phyloP scores from a whole-genome alignment of 23 red algal species.

The Agarophyton chilense region DNA sequence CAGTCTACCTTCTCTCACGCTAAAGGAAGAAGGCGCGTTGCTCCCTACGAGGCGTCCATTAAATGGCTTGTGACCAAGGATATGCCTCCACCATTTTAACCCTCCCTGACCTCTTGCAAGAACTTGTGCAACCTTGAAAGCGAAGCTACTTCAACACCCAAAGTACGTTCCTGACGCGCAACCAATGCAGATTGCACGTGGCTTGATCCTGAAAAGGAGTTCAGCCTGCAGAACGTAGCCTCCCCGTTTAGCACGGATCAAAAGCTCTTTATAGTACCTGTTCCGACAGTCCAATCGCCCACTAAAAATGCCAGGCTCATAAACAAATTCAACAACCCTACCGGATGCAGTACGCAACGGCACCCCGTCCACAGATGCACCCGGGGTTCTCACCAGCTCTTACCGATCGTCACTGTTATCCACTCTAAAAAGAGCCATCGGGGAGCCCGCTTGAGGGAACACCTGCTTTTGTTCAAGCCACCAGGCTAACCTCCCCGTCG shows the following conservation, averaged over 20 bases:
- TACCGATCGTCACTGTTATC: not conserved
- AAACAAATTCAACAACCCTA: not conserved
- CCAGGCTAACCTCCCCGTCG: not conserved
- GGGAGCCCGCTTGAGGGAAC: not conserved
- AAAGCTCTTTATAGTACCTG: not conserved
- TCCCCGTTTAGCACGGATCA: not conserved
- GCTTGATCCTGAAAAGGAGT: conserved; percentile 8
- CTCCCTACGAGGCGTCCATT: conserved; percentile 15
- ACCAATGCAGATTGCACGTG: not conserved
- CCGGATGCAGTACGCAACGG: not conserved
- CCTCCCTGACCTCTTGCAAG: not conserved
- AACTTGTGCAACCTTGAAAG: conserved; percentile 1
- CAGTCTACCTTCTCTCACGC: conserved; percentile 18
- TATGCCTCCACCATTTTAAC: conserved; percentile 7
- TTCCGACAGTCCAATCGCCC: not conserved
- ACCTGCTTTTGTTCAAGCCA: not conserved
- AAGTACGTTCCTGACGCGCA: not conserved
- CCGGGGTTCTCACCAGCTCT: not conserved
- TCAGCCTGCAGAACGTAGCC: conserved; percentile 4
- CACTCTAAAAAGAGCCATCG: not conserved
- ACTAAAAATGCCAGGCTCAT: not conserved
- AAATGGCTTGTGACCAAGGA: conserved; percentile 21
- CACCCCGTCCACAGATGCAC: not conserved
- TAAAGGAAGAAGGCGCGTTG: not conserved
- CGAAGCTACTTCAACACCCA: not conserved